Conservation (phyloP, 108 stramenopile genomes). For the Cyclotella distinguenda region DNA sequence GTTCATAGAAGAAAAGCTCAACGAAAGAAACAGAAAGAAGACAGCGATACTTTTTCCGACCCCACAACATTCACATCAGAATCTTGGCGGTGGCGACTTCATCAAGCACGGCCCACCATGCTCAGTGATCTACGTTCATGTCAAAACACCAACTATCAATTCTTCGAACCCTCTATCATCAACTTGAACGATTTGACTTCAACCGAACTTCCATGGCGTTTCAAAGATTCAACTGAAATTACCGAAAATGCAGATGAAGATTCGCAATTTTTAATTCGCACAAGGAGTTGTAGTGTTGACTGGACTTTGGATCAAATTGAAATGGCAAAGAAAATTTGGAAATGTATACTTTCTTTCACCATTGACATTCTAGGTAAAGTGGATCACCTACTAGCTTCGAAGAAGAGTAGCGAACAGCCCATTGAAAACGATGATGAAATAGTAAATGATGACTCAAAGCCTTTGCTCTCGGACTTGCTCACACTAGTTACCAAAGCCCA, state of each 20-base stretch:
- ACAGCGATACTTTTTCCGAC: constrained; percentile 23
- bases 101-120: constrained; percentile 41
- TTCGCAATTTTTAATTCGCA: constrained; percentile 10
- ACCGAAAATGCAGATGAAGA: constrained; percentile 6
- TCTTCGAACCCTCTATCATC: constrained; percentile 27
- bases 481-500: constrained; percentile 40
- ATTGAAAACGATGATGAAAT: not conserved
- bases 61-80: constrained; percentile 46
- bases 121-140: constrained; percentile 36
- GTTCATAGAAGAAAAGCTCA: constrained; percentile 37
- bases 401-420: not conserved
- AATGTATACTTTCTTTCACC: constrained; percentile 30
- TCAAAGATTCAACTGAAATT: constrained; percentile 7
- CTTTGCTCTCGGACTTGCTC: constrained; percentile 31
- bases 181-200: constrained; percentile 15
- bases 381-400: not conserved
- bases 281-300: constrained; percentile 24
- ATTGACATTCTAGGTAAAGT: constrained; percentile 23
- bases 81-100: constrained; percentile 49
- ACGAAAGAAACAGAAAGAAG: constrained; percentile 43
- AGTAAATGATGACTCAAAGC: constrained; percentile 12
- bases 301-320: constrained; percentile 41
- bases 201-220: constrained; percentile 37
- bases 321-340: constrained; percentile 48
- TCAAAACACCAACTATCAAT: constrained; percentile 32